Base-by-base conservation (phyloP, 495 filamentous ascomycete species). In the Lasiosphaeriaceae sp. region DNA sequence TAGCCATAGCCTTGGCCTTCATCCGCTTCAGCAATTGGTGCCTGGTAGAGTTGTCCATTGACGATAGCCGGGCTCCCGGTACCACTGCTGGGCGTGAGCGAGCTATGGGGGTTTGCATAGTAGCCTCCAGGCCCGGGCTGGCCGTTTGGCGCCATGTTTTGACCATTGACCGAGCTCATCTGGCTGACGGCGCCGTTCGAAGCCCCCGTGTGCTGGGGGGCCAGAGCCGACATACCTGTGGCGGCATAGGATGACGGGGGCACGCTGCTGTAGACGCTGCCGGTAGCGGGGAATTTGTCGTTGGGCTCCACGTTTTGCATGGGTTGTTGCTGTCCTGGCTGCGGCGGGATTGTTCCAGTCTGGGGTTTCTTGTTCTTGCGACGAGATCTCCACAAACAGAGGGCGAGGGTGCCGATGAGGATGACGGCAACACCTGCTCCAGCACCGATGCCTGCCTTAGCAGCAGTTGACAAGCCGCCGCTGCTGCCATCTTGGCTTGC, bases 391-490 rank as follows among this genome's bases (percentile, higher is more conserved):
- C 58, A 65, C 1, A 66, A 47, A 46, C 54, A 61, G 23, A 61
- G 35, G 14, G 47, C 54, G 8, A 68, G 55, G 9, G 26, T 55
- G 22, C 17, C 56, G 16, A 68, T 64, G 20, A 58, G 35, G 34
- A 63, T 59, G 16, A 23, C 59, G 11, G 57, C 66, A 14, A 65
- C 53, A 11, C 57, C 65, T 9, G 46, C 61, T 19, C 63, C 65
- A 2, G 61, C 65, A 11, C 63, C 64, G 26, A 65, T 71, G 23
- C 68, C 64, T 23, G 64, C 61, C 46, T 59, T 69, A 26, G 66
- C 66, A 2, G 50, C 66, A 3, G 59, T 60, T 1, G 64, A 63
- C 12, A 71, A 56, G 12, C 60, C 55, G 43, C 52, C 47, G 21
- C 39, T 44, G 17, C 35, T 20, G 11, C 47, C 2, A 5, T 55